Evolutionary conservation across 176 grass and related monocot species (phyloP).

Genomic region (Raddia guianensis): DNA sequence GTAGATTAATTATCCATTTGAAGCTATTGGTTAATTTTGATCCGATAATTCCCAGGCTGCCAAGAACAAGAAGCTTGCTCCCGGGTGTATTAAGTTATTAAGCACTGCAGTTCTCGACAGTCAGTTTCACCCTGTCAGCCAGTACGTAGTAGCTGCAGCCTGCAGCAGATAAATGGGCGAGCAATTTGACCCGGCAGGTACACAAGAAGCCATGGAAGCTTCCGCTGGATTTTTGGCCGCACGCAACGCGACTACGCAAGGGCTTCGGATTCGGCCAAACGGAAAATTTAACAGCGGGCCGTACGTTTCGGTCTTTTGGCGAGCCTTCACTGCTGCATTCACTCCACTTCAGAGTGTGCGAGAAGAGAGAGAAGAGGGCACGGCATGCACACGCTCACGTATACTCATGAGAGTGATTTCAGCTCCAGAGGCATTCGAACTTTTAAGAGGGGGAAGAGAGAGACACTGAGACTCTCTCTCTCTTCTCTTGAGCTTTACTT

Average conservation of each 20-base stretch:
- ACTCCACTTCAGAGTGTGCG: neutral
- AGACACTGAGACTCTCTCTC: neutral
- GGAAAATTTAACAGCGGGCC: constrained; percentile 22
- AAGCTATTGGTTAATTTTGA: too few species aligned
- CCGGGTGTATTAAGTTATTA: too few species aligned
- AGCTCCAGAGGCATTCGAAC: neutral
- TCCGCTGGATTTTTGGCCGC: neutral
- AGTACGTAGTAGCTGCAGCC: neutral
- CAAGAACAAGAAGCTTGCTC: too few species aligned
- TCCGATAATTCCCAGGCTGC: too few species aligned
- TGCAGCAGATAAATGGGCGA: neutral
- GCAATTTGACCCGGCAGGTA: neutral
- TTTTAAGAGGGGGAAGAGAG: neutral
- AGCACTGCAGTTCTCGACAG: too few species aligned
- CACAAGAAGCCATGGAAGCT: neutral
- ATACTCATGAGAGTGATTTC: neutral
- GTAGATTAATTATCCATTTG: too few species aligned
- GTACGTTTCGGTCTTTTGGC: constrained; percentile 9
- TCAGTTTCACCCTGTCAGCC: neutral
- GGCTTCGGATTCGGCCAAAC: neutral
- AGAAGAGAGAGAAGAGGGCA: neutral
- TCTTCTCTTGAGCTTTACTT: constrained; percentile 20
- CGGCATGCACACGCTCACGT: neutral
- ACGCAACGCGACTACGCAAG: too few species aligned
- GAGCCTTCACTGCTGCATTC: neutral